A percentile compares a stretch with the other conserved stretches of the same genome.
phyloP scores from a whole-genome alignment of 768 basidiomycete species.

The Tulasnella sp. region DNA sequence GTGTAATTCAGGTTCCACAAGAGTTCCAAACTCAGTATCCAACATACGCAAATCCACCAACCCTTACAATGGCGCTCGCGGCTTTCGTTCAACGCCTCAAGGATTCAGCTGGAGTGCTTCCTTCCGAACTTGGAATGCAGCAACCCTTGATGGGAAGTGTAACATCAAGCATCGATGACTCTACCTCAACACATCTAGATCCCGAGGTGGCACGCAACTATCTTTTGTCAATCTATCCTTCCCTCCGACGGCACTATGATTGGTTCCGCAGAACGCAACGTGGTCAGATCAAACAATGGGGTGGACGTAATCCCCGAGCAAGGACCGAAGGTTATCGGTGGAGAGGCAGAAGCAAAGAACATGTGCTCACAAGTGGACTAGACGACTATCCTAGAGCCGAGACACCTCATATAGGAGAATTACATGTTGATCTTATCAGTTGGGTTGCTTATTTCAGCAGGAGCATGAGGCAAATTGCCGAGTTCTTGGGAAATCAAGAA shows the following conservation, averaged over 20 bases:
- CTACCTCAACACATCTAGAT: slow-evolving; percentile 30
- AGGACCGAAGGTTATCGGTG: slow-evolving; percentile 85
- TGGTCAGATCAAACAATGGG: slow-evolving; percentile 84
- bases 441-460: slow-evolving; percentile 96
- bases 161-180: slow-evolving; percentile 2
- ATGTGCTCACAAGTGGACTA: slow-evolving; percentile 89
- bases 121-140: slow-evolving; percentile 54
- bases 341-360: slow-evolving; percentile 75
- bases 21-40: slow-evolving; percentile 93
- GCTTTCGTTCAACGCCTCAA: slow-evolving; percentile 69
- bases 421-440: slow-evolving; percentile 84
- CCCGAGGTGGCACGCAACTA: slow-evolving; percentile 50
- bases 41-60: slow-evolving; percentile 89
- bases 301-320: slow-evolving; percentile 63
- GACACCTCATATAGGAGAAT: slow-evolving; percentile 76
- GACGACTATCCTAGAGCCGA: slow-evolving; percentile 86
- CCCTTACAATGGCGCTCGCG: slow-evolving; percentile 84
- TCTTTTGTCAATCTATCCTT: slow-evolving; percentile 67
- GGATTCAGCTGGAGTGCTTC: slow-evolving; percentile 31
- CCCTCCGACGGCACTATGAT: slow-evolving; percentile 81
- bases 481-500: slow-evolving; percentile 73
- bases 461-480: slow-evolving; percentile 85
- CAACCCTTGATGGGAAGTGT: slow-evolving; percentile 39
- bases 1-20: slow-evolving; percentile 49
- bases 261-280: slow-evolving; percentile 94